Base-by-base conservation (phyloP, 352 stramenopile genomes). In the Globisporangium alternatum region DNA sequence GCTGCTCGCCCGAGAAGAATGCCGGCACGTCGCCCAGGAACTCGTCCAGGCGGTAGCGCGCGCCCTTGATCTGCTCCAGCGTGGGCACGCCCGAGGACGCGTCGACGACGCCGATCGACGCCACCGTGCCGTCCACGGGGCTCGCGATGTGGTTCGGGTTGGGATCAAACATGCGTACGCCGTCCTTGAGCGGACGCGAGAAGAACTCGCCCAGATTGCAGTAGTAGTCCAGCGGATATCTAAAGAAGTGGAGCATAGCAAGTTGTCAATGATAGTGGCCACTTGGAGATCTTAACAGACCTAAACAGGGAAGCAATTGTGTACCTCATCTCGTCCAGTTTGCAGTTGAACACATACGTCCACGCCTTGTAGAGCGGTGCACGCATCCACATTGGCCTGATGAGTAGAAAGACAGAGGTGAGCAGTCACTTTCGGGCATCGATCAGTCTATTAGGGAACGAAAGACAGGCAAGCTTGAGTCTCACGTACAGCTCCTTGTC, bases 191-290 rank as follows among this genome's bases (percentile, higher is more conserved):
- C 30, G 85, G 85, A 5, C 87, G 80, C 25, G 83, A 91, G 66
- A 96, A 96, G 64, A 94, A 96, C 70, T 93, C 85, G 48, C 80
- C 81, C 5, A 96, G 71, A 66, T 93, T 96, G 7, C 57, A 67
- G 54, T 96, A 96, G 47, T 77, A 64, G 56, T 86, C 73, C 44
- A 92, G 75, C 37, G 83, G 81, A 57, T 88, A 91, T 31, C 72
- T 76, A 44, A 7, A 37, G 19, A 30, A 30, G 41, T 25, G 10
- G 4, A 41, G 22, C 21, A 52, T 8, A 5, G 41, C 1, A n/a
- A 17, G 39, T 44, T 48, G 37, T n/a, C 17, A 44, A 22, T 56
- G 44, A 31, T 28, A 45, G 15, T 47, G n/a, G 9, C 17, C 41
- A 3, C 7, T 8, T 45, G 10, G 31, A 2, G 31, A 33, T 9